phyloP scores from a whole-genome alignment of 2,329 filamentous ascomycete species.

The Chaetomiaceae sp. region DNA sequence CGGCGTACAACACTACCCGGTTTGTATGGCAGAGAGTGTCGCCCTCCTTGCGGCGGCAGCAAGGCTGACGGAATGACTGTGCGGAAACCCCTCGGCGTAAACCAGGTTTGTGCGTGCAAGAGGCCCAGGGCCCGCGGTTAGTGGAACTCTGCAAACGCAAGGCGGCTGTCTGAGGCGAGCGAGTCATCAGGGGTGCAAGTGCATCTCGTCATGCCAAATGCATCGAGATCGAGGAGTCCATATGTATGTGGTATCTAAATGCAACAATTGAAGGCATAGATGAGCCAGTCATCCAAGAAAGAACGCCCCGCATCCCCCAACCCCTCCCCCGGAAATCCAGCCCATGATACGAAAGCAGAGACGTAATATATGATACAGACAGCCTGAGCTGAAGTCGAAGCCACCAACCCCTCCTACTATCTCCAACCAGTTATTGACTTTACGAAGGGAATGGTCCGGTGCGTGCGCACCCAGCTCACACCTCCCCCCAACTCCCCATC shows the following conservation, averaged over 20 bases:
- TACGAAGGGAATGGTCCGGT: background rate
- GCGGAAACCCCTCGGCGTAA: background rate
- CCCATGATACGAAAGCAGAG: background rate
- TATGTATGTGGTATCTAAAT: conserved; percentile 2
- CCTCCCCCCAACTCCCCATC: conserved; percentile 75
- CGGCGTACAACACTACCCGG: too few relatives aligned
- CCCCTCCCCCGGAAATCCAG: background rate
- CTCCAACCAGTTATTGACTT: too few relatives aligned
- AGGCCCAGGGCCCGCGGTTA: too few relatives aligned
- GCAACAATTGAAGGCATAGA: conserved; percentile 2
- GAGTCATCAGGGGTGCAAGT: background rate
- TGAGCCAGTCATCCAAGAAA: too few relatives aligned
- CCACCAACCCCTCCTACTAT: too few relatives aligned
- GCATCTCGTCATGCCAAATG: background rate
- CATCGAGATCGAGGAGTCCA: background rate
- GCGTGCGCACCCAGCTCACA: conserved; percentile 26
- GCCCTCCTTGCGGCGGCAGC: too few relatives aligned
- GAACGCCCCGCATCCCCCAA: conserved; percentile 5
- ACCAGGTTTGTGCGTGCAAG: too few relatives aligned
- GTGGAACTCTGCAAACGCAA: background rate
- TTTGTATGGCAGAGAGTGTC: too few relatives aligned
- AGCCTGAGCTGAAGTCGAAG: background rate
- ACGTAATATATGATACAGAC: conserved; percentile 2
- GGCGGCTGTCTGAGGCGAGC: background rate
- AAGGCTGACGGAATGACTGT: conserved; percentile 15